These are phyloP conservation scores for Psilocybe tampanensis DNA, from an alignment of 768 basidiomycete species.

Conservation along the genomic window DNA sequence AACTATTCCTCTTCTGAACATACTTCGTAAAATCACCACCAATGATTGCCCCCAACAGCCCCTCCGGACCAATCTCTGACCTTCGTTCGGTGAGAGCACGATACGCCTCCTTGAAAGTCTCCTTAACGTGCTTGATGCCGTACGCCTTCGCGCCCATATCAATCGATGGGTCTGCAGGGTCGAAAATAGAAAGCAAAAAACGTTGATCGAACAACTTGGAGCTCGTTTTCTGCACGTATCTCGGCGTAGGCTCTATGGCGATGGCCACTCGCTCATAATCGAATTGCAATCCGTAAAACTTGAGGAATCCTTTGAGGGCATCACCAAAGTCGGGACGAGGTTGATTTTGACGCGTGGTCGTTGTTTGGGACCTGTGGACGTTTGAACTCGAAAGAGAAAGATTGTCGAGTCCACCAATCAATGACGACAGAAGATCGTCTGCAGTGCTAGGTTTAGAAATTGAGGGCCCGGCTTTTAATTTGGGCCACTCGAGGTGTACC, in stretches of 20 bases:
- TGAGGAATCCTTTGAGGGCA: conserved; percentile 22
- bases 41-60: not conserved
- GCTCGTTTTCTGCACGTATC: conserved; percentile 12
- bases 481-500: conserved; percentile 27
- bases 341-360: not conserved
- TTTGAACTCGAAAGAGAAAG: not conserved
- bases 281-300: conserved; percentile 26
- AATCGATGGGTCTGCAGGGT: conserved; percentile 21
- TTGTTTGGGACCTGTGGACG: not conserved
- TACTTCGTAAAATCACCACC: not conserved
- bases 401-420: too few relatives aligned
- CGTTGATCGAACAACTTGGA: conserved; percentile 13
- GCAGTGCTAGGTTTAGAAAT: not conserved
- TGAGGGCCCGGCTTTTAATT: not conserved
- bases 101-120: conserved; percentile 23
- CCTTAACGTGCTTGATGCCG: conserved; percentile 27
- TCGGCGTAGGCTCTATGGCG: conserved; percentile 18
- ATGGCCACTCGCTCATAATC: conserved; percentile 20
- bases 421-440: not conserved
- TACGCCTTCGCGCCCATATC: conserved; percentile 29
- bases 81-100: too few relatives aligned
- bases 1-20: not conserved
- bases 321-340: conserved; percentile 13
- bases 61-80: not conserved
- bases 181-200: conserved; percentile 24